Evolutionary conservation across 257 asterid genomes (phyloP), one percentile per base, ranked within the genome.

Genomic region (Jacaranda copaia): DNA sequence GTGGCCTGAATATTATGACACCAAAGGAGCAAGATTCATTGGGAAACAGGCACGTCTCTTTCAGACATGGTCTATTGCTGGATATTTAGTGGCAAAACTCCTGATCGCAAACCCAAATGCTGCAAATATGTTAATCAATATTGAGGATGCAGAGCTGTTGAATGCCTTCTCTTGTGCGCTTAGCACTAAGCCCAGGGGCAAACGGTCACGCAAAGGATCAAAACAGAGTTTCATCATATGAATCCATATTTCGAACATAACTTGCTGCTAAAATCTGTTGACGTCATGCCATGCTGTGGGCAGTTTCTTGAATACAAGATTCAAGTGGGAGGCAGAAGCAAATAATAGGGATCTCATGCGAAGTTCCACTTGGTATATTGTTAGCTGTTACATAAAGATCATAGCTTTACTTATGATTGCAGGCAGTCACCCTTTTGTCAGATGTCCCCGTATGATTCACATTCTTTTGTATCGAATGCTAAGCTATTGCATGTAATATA

Each of bases 1-100:
- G 74, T 92, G 96, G 97, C 97, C 97, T 0, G 96, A 92, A 81
- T 90, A 92, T 80, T 92, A 92, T 20, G 97, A 92, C 81, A 90
- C 96, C 45, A 88, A 80, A 79, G 92, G 90, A 81, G 96, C 89
- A 69, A 82, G 92, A 81, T 92, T 92, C 78, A 73, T 92, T 0
- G 97, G 97, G 38, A 92, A 92, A 78, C 96, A 92, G 75, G 96
- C 96, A 9, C 96, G 83, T 60, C 90, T 90, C 25, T 92, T 81
- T 68, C 97, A 92, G 81, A 92, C 97, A 1, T 92, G 97, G 97
- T 81, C 94, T 10, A 87, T 88, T 74, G 96, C 97, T 16, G 97
- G 97, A 39, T 92, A 90, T 67, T 85, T 92, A 2, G 97, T 90
- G 48, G 88, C 94, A 45, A 92, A 92, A 84, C 93, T 86, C 68